phyloP scores from a whole-genome alignment of 139 green algal species.

The Chlorella vulgaris region DNA sequence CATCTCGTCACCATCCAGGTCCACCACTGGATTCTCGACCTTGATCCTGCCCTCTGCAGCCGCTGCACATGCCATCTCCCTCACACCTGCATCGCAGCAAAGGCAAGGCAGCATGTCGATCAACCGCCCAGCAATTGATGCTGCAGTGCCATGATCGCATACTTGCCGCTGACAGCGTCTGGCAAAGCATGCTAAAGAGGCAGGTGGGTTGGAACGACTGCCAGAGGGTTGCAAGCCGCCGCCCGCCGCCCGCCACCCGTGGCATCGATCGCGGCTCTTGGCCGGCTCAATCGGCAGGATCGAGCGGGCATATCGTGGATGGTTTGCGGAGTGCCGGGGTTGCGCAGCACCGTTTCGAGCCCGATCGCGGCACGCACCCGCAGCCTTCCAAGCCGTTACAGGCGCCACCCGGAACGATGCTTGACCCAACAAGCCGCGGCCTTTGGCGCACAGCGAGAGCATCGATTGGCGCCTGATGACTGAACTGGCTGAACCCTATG shows the following conservation, averaged over 20 bases:
- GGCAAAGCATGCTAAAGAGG: too few species aligned
- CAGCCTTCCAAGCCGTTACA: neutral
- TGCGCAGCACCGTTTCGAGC: neutral
- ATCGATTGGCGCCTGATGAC: too few species aligned
- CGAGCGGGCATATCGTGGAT: neutral
- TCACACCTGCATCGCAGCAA: neutral
- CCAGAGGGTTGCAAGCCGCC: too few species aligned
- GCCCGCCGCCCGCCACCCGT: too few species aligned
- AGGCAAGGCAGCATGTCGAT: neutral
- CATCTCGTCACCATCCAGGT: conserved; percentile 97
- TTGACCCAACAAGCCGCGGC: neutral
- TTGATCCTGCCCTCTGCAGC: conserved; percentile 13
- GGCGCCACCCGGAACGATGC: neutral
- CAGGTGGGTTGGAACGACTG: too few species aligned
- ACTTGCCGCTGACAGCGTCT: neutral
- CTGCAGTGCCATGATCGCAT: neutral
- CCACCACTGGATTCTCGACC: conserved; percentile 91
- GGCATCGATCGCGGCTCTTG: too few species aligned
- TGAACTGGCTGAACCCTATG: too few species aligned
- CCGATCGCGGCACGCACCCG: neutral
- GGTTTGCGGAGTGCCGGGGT: neutral
- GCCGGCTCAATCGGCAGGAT: too few species aligned
- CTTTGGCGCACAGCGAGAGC: neutral
- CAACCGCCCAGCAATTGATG: neutral
- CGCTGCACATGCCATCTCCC: conserved; percentile 5